Evolutionary conservation across 169 alveolate genomes (phyloP), one percentile per base, ranked within the genome.

Genomic region (Cryptosporidium viatorum): DNA sequence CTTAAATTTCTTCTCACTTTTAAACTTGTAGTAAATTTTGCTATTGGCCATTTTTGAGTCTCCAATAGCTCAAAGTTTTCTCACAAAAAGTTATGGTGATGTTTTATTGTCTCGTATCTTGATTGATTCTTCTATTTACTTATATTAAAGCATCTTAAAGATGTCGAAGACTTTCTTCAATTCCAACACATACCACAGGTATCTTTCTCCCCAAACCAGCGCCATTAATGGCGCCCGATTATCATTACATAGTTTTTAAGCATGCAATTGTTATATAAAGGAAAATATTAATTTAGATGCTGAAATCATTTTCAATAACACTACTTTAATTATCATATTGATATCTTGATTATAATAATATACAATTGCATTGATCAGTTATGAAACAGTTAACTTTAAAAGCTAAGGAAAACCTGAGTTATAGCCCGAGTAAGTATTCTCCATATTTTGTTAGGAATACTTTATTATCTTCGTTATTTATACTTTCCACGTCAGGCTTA

Each of bases 1-100:
- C 62, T 62, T 80, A 31, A 80, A 80, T 41, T 80, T 59, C 68
- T 80, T 80, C 26, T 80, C 89, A 50, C 89, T 80, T 26, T 80
- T 80, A 29, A 80, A 65, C 65, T 80, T 80, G 51, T 80, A 80
- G 29, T 29, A 65, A 65, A 80, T 62, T n/a, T 37, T 55, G 18
- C 55, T 50, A 10, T 62, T 80, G 41, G 80, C 41, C 71, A 65
- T 65, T 29, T 65, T 37, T 10, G 21, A 65, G 10, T 65, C 21
- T 2, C 50, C 14, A n/a, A 31, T 14, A 65, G 50, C 51, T 65
- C 51, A 37, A n/a, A 51, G 21, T 26, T n/a, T 37, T 33, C 51
- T 31, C 23, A 37, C 41, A 35, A 37, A 35, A 65, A 59, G 35
- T 59, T n/a, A 35, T 2, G 23, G 51, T 10, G 50, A 65, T 43